Base-by-base conservation (phyloP, 2,329 filamentous ascomycete species). In the Colletotrichum shisoi region DNA sequence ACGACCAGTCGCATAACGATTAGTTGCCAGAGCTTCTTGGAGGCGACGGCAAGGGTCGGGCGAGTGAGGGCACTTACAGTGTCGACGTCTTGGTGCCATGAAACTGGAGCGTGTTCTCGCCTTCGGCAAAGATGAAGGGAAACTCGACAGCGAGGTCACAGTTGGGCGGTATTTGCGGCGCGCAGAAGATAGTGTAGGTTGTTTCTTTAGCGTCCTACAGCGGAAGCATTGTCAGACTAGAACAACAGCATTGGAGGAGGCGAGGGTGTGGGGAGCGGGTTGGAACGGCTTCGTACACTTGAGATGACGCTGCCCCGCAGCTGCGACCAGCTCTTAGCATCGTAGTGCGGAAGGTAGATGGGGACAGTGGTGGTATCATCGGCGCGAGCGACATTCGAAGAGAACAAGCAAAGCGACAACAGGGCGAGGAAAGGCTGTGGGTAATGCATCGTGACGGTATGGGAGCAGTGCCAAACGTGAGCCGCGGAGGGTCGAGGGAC, bases 171-270 rank as follows among this genome's bases (percentile, higher is more conserved):
- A 77, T 76, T 62, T 79, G 73, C 37, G 79, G 76, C 11, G 78
- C 78, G 67, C 82, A 84, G 71, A 84, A 84, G 46, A 84, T 80
- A 63, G 82, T 83, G 68, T 82, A 84, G 27, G 80, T 79, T 17
- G 82, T 84, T 66, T 78, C 74, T 31, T 72, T 71, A 46, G 73
- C 69, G 64, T 83, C 74, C 80, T 82, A 69, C 40, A 57, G 27
- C 9, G 31, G n/a, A 13, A 31, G 12, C 59, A 44, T 15, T 27
- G 63, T 69, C 27, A 70, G 67, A 46, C 27, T 40, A 24, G 44
- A 17, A n/a, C 12, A 46, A 39, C 5, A 3, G 12, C 40, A 49
- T 27, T 11, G 34, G 8, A 19, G 19, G n/a, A 7, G 13, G 31
- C 31, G 17, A 27, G 37, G 44, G 39, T 12, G n/a, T 17, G 6